A percentile compares a stretch with the other conserved stretches of the same genome.
Conservation (phyloP, 495 filamentous ascomycete genomes). For the Cryomyces antarcticus region DNA sequence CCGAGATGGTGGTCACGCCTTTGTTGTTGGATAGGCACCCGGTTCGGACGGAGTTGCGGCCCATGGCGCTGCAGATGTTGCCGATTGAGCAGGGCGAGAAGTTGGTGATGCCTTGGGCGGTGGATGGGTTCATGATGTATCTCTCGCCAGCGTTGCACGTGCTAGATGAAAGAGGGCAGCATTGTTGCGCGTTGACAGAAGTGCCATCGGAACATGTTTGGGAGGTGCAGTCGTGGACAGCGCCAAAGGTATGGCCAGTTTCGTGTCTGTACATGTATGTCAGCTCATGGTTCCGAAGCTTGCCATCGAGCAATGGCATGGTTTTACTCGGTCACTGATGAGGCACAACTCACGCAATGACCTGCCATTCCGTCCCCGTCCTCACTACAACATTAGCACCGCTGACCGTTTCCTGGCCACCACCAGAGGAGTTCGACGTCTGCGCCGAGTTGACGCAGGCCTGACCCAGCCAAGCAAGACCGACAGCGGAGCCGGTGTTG, state of each 20-base stretch:
- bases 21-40: constrained; percentile 64
- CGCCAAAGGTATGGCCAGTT: constrained; percentile 85
- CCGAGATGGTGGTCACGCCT: constrained; percentile 66
- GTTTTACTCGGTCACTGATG: background rate
- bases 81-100: constrained; percentile 84
- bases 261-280: constrained; percentile 35
- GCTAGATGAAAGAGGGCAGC: constrained; percentile 55
- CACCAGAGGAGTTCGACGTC: constrained; percentile 19
- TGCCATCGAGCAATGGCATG: background rate
- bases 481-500: constrained; percentile 68
- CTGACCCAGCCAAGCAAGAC: constrained; percentile 82
- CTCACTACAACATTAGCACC: constrained; percentile 81
- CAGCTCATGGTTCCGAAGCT: background rate
- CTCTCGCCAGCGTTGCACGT: constrained; percentile 54
- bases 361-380: constrained; percentile 77
- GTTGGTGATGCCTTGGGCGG: constrained; percentile 41
- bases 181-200: constrained; percentile 49
- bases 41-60: constrained; percentile 55
- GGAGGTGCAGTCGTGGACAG: constrained; percentile 74
- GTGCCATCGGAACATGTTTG: constrained; percentile 40
- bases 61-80: constrained; percentile 86
- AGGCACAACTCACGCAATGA: constrained; percentile 42
- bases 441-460: constrained; percentile 38
- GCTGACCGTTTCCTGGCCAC: constrained; percentile 43
- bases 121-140: constrained; percentile 94